Conservation (phyloP, 768 basidiomycete genomes). For the Hygrophoropsis aurantiaca region DNA sequence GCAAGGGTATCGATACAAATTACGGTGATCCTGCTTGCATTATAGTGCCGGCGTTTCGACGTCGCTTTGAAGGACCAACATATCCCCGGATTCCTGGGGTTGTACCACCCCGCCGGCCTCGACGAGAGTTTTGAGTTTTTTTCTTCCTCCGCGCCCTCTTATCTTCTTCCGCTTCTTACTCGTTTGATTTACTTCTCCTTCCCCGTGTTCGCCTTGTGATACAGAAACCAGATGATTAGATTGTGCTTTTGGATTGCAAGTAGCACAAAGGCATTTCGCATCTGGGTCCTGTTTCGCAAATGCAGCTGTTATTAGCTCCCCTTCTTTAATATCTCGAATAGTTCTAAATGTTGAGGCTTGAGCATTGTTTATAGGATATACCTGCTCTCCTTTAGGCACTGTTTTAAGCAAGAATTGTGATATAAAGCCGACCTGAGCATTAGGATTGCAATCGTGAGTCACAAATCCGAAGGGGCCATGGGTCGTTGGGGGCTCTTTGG, state of each 20-base stretch:
- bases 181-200: too few species aligned
- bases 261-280: background rate
- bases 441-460: slow-evolving; percentile 15
- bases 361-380: background rate
- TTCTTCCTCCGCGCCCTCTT: too few species aligned
- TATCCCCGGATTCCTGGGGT: too few species aligned
- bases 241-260: background rate
- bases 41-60: too few species aligned
- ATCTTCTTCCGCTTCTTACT: too few species aligned
- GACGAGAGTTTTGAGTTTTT: too few species aligned
- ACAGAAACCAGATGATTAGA: too few species aligned
- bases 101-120: too few species aligned
- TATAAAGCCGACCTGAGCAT: slow-evolving; percentile 6
- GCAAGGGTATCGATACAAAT: too few species aligned
- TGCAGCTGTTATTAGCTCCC: background rate
- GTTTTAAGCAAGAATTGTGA: background rate
- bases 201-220: too few species aligned
- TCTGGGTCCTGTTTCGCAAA: background rate
- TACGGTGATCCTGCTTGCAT: too few species aligned
- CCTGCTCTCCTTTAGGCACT: background rate
- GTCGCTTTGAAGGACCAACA: too few species aligned
- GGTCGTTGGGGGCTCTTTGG: slow-evolving; percentile 8
- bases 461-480: slow-evolving; percentile 14
- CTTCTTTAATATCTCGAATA: background rate
- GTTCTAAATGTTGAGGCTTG: background rate